phyloP scores from a whole-genome alignment of 176 grass and related monocot species.

The Lolium multiflorum region DNA sequence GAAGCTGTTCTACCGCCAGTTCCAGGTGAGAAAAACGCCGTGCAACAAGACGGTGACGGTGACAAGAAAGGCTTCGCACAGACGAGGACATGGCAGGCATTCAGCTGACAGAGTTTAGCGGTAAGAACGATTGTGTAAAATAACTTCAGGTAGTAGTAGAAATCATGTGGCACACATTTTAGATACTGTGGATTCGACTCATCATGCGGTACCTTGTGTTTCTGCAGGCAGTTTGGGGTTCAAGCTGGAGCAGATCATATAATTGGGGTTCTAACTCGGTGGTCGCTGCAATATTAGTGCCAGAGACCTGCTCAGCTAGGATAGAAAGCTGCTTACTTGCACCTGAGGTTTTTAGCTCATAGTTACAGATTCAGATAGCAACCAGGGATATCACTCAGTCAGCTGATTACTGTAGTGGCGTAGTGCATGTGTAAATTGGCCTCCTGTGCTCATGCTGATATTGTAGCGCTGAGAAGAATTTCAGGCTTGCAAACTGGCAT shows the following conservation, averaged over 20 bases:
- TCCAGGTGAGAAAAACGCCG: slow-evolving; percentile 20
- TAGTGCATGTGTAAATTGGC: slow-evolving; percentile 29
- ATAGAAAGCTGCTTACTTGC: not conserved
- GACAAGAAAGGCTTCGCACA: slow-evolving; percentile 37
- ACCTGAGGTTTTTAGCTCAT: slow-evolving; percentile 23
- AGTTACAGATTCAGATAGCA: not conserved
- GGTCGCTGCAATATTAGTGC: slow-evolving; percentile 74
- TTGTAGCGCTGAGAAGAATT: slow-evolving; percentile 14
- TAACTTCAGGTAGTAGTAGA: not conserved
- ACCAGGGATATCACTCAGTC: not conserved
- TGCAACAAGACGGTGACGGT: slow-evolving; percentile 17
- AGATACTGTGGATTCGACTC: not conserved
- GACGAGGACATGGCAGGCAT: slow-evolving; percentile 49
- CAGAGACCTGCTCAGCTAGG: slow-evolving; percentile 52
- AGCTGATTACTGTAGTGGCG: not conserved
- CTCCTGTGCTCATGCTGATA: slow-evolving; percentile 37
- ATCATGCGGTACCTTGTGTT: not conserved
- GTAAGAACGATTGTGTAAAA: slow-evolving; percentile 11
- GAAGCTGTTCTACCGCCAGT: slow-evolving; percentile 63
- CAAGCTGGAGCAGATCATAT: slow-evolving; percentile 52
- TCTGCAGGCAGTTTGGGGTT: slow-evolving; percentile 5
- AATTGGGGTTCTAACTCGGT: slow-evolving; percentile 33
- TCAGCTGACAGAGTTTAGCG: slow-evolving; percentile 37
- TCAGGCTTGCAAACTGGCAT: slow-evolving; percentile 13
- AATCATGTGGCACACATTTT: not conserved